Evolutionary conservation across 208 protist genomes (phyloP), one percentile per base, ranked within the genome.

Genomic region (Trichomonas tenax): DNA sequence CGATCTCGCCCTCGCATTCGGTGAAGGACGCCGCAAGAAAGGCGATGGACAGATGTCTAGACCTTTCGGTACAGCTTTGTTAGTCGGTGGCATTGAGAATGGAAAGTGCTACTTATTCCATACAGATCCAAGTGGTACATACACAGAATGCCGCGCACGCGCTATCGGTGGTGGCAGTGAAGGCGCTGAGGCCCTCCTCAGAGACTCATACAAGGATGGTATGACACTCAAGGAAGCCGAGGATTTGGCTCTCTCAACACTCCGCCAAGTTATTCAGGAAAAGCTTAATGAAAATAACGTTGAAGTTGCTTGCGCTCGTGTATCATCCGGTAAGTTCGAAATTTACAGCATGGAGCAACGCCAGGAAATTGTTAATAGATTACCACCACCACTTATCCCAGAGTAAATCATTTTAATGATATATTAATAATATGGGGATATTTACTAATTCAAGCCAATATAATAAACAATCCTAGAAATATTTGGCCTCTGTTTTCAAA

Each of bases 131-230:
- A 99, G 98, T 51, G 99, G 99, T 63, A 99, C 99, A 31, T 99
- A 98, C 97, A 98, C 98, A 15, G 97, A 97, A 82, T 99, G 98
- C 96, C 98, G 99, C 51, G 99, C 99, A 31, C 99, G 99, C 97
- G 99, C 99, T 15, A 99, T 99, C 96, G 99, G 99, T 90, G 98
- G 98, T 46, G 99, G 98, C 95, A 98, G 98, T 17, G 99, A 99
- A 97, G 99, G 99, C 90, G 99, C 99, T 48, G 99, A 99, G 97
- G 98, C 98, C 15, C 97, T 98, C 46, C 98, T 99, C 44, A 98
- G 99, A 96, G 99, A 99, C 93, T 97, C 98, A 44, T 99, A 99
- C 97, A 98, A 99, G n/a, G 46, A 96, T 82, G 46, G 49, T 8
- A 72, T 96, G 49, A 82, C 93, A 45, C 51, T 96, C 17, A 44